Evolutionary conservation across 1,139 yeast genomes (phyloP).

Genomic region (Candida pseudocylindracea): DNA sequence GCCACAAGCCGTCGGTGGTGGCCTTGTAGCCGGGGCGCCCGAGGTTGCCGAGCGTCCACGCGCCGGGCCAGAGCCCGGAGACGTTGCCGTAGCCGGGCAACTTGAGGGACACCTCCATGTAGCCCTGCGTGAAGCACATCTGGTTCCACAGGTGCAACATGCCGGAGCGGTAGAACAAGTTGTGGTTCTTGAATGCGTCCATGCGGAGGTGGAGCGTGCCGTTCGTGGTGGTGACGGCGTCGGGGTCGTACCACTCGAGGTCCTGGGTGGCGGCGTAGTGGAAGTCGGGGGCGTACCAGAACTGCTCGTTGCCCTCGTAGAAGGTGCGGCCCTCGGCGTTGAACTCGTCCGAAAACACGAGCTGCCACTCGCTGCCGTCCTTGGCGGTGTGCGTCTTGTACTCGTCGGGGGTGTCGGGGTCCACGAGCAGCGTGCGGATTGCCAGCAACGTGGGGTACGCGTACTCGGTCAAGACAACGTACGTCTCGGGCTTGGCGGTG

Average conservation of each 20-base stretch:
- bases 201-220: conserved; percentile 45
- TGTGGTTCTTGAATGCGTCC: conserved; percentile 57
- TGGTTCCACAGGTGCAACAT: conserved; percentile 79
- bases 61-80: conserved; percentile 76
- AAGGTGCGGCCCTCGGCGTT: conserved; percentile 67
- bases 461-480: conserved; percentile 30
- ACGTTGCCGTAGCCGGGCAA: conserved; percentile 51
- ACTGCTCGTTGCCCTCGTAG: conserved; percentile 68
- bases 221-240: conserved; percentile 44
- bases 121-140: conserved; percentile 61
- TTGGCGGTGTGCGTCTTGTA: conserved; percentile 22
- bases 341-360: conserved; percentile 72
- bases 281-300: conserved; percentile 55
- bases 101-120: conserved; percentile 43
- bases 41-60: conserved; percentile 74
- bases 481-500: conserved; percentile 9
- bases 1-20: conserved; percentile 75
- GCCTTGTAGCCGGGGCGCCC: conserved; percentile 73
- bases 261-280: conserved; percentile 67
- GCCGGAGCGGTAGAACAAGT: conserved; percentile 57
- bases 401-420: conserved; percentile 53
- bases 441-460: conserved; percentile 37
- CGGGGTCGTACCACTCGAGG: conserved; percentile 80
- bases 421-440: conserved; percentile 38
- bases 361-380: conserved; percentile 41